Evolutionary conservation across 1,139 yeast species (phyloP).

Genomic region (Hansenula anomala): DNA sequence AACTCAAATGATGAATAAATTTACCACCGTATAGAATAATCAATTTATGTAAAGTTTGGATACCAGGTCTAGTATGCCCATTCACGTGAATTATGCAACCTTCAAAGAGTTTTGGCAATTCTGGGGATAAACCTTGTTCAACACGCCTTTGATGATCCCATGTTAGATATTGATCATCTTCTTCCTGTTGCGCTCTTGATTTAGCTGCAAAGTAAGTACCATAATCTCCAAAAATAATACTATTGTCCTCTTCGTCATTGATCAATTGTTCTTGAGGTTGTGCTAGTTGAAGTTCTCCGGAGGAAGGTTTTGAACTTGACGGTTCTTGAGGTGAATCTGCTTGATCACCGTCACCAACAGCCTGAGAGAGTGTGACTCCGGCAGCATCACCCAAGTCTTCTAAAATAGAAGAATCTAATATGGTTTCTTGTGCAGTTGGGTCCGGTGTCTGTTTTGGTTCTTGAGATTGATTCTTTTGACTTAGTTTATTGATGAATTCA

Average conservation of each 20-base stretch:
- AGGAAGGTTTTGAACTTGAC: slow-evolving; percentile 2
- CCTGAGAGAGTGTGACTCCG: no score
- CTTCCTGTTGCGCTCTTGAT: slow-evolving; percentile 58
- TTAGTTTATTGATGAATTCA: slow-evolving; percentile 32
- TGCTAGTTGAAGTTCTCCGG: neutral
- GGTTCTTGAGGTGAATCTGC: no score
- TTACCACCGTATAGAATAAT: slow-evolving; percentile 79
- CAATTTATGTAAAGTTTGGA: slow-evolving; percentile 63
- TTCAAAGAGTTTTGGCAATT: slow-evolving; percentile 42
- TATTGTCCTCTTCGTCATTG: slow-evolving; percentile 18
- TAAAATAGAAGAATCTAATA: neutral
- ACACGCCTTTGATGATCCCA: slow-evolving; percentile 42
- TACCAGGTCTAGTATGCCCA: slow-evolving; percentile 81
- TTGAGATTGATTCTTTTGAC: slow-evolving; percentile 21
- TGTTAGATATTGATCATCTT: slow-evolving; percentile 48
- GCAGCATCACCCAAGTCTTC: no score
- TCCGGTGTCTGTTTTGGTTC: slow-evolving; percentile 6
- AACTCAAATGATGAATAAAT: slow-evolving; percentile 61
- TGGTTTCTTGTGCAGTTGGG: neutral
- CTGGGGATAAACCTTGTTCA: slow-evolving; percentile 8
- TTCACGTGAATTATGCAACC: slow-evolving; percentile 71
- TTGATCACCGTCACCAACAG: no score
- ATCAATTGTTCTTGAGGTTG: neutral
- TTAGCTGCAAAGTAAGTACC: slow-evolving; percentile 66
- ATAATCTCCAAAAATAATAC: slow-evolving; percentile 57